Conservation (phyloP, 2,329 filamentous ascomycete genomes). For the Penicillium sp. region DNA sequence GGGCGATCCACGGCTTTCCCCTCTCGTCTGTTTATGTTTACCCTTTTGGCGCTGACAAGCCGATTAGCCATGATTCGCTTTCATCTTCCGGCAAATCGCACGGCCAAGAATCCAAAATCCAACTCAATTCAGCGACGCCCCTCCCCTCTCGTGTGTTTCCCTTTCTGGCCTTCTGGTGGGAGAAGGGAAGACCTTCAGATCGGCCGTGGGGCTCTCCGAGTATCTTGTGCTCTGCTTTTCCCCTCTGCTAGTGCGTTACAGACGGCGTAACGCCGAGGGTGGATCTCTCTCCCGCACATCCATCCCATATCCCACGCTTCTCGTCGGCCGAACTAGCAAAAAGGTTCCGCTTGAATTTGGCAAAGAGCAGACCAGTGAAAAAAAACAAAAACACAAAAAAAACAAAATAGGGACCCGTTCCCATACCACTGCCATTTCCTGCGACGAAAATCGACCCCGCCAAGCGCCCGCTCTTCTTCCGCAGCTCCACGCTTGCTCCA, state of each 20-base stretch:
- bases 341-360: no score
- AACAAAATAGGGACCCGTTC: neutral
- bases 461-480: neutral
- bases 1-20: constrained; percentile 21
- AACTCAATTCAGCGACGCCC: neutral
- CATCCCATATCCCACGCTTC: neutral
- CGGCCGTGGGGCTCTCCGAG: constrained; percentile 15
- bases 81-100: constrained; percentile 11
- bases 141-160: neutral
- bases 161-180: neutral
- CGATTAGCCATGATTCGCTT: constrained; percentile 18
- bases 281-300: neutral
- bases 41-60: constrained; percentile 17
- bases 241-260: constrained; percentile 11
- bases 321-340: neutral
- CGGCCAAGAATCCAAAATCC: no score
- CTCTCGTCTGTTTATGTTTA: constrained; percentile 12
- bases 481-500: neutral
- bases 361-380: neutral
- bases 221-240: neutral
- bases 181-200: constrained; percentile 8
- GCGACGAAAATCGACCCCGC: neutral
- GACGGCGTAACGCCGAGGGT: constrained; percentile 6
- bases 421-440: neutral
- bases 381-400: neutral